Base-by-base conservation (phyloP, 2,329 filamentous ascomycete species). In the Fusarium domesticum region DNA sequence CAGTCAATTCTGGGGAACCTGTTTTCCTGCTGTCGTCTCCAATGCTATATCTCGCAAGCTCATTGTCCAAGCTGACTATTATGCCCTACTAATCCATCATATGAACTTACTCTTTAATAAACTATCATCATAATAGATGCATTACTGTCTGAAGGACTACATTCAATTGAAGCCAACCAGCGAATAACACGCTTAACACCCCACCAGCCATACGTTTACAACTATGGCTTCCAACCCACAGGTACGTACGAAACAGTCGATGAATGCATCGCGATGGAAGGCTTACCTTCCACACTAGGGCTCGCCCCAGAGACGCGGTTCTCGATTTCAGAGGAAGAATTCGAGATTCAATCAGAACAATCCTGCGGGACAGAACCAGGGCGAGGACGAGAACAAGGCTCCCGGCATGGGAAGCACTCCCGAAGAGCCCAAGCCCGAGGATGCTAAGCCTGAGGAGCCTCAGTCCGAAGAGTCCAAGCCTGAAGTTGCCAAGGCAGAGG, bases 21-120 rank as follows among this genome's bases (percentile, higher is more conserved):
- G 56, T 60, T 60, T 60, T 45, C 3, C 20, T 23, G 20, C 20
- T 10, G 10, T 23, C 23, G 34, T n/a, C 37, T 35, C 20, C 18
- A 28, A 38, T 31, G 16, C 43, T 48, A 39, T 53, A 45, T 53
- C 45, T 56, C 57, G 54, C 54, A 60, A 57, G 46, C 49, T 47
- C 23, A 42, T 36, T n/a, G 25, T 14, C 32, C 37, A 4, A 37
- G 35, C 50, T 44, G 25, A 32, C 18, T 11, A 10, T 31, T 15
- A 23, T 17, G 32, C 18, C 39, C 41, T 44, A 18, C 34, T 37
- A 31, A 43, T 53, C 17, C 47, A 35, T 38, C 39, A 18, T 19
- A 28, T 40, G 8, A 31, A 41, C 36, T 14, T 11, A 39, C 18
- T 5, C 19, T 12, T 37, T 34, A 52, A 33, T 35, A n/a, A n/a